Percentiles rank a stretch among this genome's conserved stretches.
phyloP scores from a whole-genome alignment of 371 early-diverging fungal species.

The Synchytrium microbalum region DNA sequence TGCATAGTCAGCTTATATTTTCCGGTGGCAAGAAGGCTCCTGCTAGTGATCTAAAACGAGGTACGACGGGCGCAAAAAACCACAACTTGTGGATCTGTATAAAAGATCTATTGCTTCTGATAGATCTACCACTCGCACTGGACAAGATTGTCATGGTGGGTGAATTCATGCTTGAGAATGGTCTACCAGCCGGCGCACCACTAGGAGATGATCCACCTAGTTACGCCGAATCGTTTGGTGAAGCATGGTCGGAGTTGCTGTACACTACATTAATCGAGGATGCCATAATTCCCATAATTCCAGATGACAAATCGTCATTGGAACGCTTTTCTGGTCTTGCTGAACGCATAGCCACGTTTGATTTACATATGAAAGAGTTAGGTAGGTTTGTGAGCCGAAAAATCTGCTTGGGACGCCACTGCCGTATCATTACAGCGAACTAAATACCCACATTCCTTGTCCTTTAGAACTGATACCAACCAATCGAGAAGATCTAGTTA shows the following conservation, averaged over 20 bases:
- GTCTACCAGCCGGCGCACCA: conserved; percentile 1
- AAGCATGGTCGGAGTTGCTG: neutral
- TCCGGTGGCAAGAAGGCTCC: neutral
- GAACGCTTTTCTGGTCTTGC: neutral
- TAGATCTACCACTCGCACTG: neutral
- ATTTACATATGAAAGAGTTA: neutral
- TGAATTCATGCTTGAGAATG: conserved; percentile 1
- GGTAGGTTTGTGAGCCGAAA: too few relatives aligned
- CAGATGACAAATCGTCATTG: neutral
- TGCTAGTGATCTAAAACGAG: neutral
- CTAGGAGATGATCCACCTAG: conserved; percentile 1
- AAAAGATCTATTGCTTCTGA: neutral
- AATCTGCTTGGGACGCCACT: too few relatives aligned
- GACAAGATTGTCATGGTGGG: neutral
- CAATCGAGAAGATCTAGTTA: conserved; percentile 6
- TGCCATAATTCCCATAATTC: neutral
- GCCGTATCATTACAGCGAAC: too few relatives aligned
- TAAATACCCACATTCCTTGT: neutral
- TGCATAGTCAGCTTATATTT: neutral
- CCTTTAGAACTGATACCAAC: neutral
- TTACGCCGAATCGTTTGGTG: neutral
- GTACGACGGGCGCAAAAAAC: too few relatives aligned
- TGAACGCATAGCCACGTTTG: neutral
- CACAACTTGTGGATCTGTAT: neutral
- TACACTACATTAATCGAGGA: neutral